Evolutionary conservation across 371 early-diverging fungal genomes (phyloP), one percentile per base, ranked within the genome.

Genomic region (Mucor ambiguus): DNA sequence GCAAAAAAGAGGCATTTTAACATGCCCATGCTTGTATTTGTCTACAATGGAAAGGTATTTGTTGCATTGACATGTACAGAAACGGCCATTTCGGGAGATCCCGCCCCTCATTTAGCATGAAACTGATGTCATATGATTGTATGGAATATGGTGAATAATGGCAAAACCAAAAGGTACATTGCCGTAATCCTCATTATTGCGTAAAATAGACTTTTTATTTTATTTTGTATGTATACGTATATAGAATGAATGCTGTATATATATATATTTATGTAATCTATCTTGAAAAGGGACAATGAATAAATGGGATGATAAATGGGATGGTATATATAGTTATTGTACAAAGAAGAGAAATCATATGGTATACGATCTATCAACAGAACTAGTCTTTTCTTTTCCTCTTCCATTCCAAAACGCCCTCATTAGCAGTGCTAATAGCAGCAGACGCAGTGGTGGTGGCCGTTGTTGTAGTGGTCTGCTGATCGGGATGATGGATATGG

Each of bases 371-470:
- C 37, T 37, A 8, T 20, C 24, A 26, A 48, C 4, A 49, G 26
- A 22, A 1, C 46, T 65, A 35, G 37, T 49, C 44, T 48, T 67
- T 61, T 52, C n/a, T 57, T 58, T 59, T 67, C 28, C 62, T 43
- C 49, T 67, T 61, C 68, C 63, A 63, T 68, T 68, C 67, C 55
- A 67, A 18, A 22, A 67, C 67, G 41, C 48, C 32, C 29, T 52
- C 60, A 16, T 28, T 52, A 28, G 24, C 41, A 41, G 38, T 38
- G 38, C 8, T 11, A 1, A 16, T 33, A n/a, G 3, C 35, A 33
- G 1, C 10, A 10, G 35, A 4, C 2, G 35, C 8, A 33, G 35
- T 7, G 9, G 35, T 33, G 10, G 35, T 10, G 1, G 30, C 5
- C 37, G 37, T 12, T 35, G 37, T 12, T 12, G 37, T 6, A 44